Base-by-base conservation (phyloP, 139 green algal species). In the Asterochloris erici region DNA sequence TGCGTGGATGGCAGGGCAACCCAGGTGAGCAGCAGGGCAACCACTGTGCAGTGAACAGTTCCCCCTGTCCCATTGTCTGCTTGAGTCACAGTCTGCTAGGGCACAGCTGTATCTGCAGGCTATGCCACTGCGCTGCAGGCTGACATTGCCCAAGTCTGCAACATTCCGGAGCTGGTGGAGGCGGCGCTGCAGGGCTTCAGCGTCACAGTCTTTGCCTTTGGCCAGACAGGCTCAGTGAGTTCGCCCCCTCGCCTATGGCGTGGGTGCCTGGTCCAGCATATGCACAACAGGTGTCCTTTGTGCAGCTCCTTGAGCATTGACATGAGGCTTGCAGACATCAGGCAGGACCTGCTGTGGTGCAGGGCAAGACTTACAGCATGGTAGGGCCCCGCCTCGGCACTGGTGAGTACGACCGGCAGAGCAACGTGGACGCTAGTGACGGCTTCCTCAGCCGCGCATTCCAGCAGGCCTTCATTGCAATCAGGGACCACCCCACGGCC, bases 351-450 rank as follows among this genome's bases (percentile, higher is more conserved):
- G 19, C 24, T 83, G 38, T 19, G 9, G 11, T 71, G 21, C 63
- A 76, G 24, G 93, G 93, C 27, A 97, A 97, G 82, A 96, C 93
- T 13, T 93, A 94, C 88, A 95, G 90, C 27, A 95, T 96, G 86
- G 88, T 95, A 68, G 93, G 93, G 11, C 85, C 88, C 14, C 86
- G 88, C 17, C 83, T 93, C 26, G 87, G 86, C 66, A 75, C 82
- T 14, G 73, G 28, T 10, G 66, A 10, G 9, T 80, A 70, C 68
- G 73, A 77, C 68, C 68, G 73, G 54, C 74, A 78, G 73, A 68
- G 70, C 81, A 10, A 27, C 28, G 10, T 26, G 26, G 23, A 19
- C 47, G 61, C 62, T 26, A 86, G 92, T 23, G 92, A 94, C 47
- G 92, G 92, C 15, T 26, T 96, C 26, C 77, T 96, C 60, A 77